Percentiles rank a stretch among this genome's conserved stretches.
Conservation (phyloP, 345 rosid species). For the Eucalyptus microcorys region DNA sequence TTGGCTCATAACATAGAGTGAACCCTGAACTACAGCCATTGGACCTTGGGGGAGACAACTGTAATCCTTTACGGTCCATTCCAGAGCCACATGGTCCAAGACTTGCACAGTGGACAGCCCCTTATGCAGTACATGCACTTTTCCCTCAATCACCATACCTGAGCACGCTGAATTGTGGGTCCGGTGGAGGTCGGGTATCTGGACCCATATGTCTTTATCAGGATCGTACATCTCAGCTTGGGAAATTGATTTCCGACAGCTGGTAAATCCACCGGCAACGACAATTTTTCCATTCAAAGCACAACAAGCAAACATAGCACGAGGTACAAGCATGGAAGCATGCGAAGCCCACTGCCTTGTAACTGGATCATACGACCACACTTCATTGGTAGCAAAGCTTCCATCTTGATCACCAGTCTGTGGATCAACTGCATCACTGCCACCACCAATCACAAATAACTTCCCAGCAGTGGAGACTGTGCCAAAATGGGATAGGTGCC, state of each 20-base stretch:
- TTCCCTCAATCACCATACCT: slow-evolving; percentile 58
- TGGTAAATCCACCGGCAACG: slow-evolving; percentile 92
- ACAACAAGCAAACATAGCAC: slow-evolving; percentile 95
- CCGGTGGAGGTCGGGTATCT: slow-evolving; percentile 75
- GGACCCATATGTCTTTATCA: slow-evolving; percentile 61
- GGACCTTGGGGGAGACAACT: slow-evolving; percentile 80
- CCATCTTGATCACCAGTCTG: slow-evolving; percentile 92
- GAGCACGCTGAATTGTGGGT: slow-evolving; percentile 91
- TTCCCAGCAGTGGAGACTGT: slow-evolving; percentile 51
- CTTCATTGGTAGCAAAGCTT: slow-evolving; percentile 83
- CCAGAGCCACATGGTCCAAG: slow-evolving; percentile 39
- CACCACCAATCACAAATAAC: slow-evolving; percentile 89
- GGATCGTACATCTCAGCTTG: slow-evolving; percentile 93
- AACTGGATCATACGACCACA: slow-evolving; percentile 90
- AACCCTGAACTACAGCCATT: slow-evolving; percentile 67
- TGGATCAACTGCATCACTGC: slow-evolving; percentile 91
- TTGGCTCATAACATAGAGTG: slow-evolving; percentile 61
- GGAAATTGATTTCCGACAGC: slow-evolving; percentile 78
- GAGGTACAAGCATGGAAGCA: slow-evolving; percentile 83
- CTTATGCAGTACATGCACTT: slow-evolving; percentile 76
- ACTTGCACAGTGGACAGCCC: slow-evolving; percentile 86
- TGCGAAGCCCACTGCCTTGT: slow-evolving; percentile 50
- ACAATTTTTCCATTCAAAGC: slow-evolving; percentile 74
- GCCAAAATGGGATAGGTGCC: slow-evolving; percentile 87
- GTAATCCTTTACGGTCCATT: slow-evolving; percentile 72